Percentiles rank a stretch among this genome's conserved stretches.
Evolutionary conservation across 805 yeast genomes (phyloP).

Genomic region (Candida awuae): DNA sequence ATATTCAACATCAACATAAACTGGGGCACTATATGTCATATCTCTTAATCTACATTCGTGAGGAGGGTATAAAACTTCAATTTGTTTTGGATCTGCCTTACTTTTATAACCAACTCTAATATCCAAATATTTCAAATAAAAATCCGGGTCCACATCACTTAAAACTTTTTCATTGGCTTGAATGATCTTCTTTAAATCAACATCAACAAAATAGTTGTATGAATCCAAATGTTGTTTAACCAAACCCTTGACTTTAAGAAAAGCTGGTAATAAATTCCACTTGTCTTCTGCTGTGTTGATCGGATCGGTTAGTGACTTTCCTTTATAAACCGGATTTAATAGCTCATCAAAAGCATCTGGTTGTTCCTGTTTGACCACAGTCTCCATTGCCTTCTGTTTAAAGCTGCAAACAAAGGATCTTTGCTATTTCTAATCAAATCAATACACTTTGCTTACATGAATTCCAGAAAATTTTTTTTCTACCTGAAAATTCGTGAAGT

Average conservation of each 20-base stretch:
- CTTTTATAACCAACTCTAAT: constrained; percentile 82
- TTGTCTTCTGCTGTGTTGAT: constrained; percentile 90
- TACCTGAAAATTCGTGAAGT: not conserved
- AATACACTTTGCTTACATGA: not conserved
- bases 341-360: constrained; percentile 63
- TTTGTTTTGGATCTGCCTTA: constrained; percentile 35
- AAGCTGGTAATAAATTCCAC: constrained; percentile 95
- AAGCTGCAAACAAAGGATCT: not conserved
- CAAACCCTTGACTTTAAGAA: constrained; percentile 87
- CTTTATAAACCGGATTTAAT: constrained; percentile 73
- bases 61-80: constrained; percentile 69
- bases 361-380: constrained; percentile 6
- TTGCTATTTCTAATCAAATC: not conserved
- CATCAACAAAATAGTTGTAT: constrained; percentile 93
- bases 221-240: constrained; percentile 97
- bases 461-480: not conserved
- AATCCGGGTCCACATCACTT: constrained; percentile 95
- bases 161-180: constrained; percentile 82
- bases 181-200: constrained; percentile 85
- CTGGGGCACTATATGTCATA: constrained; percentile 90
- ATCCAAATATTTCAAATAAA: constrained; percentile 85
- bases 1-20: constrained; percentile 93
- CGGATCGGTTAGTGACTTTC: constrained; percentile 79
- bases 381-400: not conserved
- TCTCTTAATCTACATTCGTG: constrained; percentile 95